Evolutionary conservation across 345 rosid species (phyloP).

Genomic region (Cardamine occulta): DNA sequence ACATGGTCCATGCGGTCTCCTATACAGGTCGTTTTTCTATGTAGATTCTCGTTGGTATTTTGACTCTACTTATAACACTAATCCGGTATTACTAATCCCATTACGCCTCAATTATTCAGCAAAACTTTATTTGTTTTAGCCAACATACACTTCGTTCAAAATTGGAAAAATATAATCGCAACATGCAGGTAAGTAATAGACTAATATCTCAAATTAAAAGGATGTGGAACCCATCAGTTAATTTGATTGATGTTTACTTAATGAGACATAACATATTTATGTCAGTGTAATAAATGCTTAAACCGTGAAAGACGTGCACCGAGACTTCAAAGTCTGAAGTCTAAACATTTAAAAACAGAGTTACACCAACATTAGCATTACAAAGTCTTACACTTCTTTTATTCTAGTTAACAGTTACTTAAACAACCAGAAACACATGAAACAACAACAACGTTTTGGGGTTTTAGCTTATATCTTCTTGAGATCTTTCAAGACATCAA

Average conservation of each 20-base stretch:
- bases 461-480: conserved; percentile 48
- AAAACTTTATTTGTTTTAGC: background rate
- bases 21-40: conserved; percentile 12
- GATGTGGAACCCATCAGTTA: conserved; percentile 22
- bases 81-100: background rate
- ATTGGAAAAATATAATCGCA: background rate
- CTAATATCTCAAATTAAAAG: background rate
- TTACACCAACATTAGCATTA: background rate
- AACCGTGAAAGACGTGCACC: conserved; percentile 2
- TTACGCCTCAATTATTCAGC: background rate
- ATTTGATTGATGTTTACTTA: conserved; percentile 4
- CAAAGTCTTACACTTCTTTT: conserved; percentile 28
- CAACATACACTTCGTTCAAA: background rate
- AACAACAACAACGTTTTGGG: background rate
- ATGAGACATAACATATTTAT: conserved; percentile 40
- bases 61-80: background rate
- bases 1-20: conserved; percentile 34
- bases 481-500: conserved; percentile 58
- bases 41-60: conserved; percentile 17
- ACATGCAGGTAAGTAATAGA: background rate
- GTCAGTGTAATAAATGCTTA: conserved; percentile 38
- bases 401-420: conserved; percentile 1
- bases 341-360: background rate
- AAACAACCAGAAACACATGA: conserved; percentile 21
- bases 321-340: background rate